These are phyloP conservation scores for Spiraea crenata DNA, from an alignment of 331 rosid species.

Conservation along the genomic window DNA sequence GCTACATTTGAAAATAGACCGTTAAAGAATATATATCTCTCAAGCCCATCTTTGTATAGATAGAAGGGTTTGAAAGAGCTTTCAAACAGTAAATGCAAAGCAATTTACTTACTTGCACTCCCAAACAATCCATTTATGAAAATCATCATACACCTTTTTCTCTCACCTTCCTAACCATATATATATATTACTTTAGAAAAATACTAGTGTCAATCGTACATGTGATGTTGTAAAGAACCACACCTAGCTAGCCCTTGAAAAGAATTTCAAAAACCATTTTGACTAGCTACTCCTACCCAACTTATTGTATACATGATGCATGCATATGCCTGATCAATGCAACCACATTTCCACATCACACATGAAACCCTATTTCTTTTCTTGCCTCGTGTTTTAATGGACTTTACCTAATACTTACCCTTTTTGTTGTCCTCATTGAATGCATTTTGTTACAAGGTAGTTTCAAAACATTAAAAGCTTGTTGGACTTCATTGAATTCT, in stretches of 20 bases:
- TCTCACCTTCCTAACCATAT: slow-evolving; percentile 45
- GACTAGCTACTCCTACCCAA: slow-evolving; percentile 39
- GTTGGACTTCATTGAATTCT: slow-evolving; percentile 27
- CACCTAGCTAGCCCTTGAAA: slow-evolving; percentile 25
- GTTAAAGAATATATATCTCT: slow-evolving; percentile 24
- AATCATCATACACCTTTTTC: slow-evolving; percentile 64
- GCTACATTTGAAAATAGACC: slow-evolving; percentile 35
- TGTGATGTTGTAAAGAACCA: slow-evolving; percentile 11
- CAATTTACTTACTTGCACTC: slow-evolving; percentile 45
- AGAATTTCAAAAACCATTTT: slow-evolving; percentile 52
- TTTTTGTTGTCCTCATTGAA: slow-evolving; percentile 31
- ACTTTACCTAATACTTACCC: slow-evolving; percentile 7
- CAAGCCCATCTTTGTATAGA: slow-evolving; percentile 7
- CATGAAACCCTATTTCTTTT: background rate
- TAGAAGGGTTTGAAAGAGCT: slow-evolving; percentile 56
- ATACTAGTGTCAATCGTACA: slow-evolving; percentile 11
- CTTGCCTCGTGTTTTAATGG: background rate
- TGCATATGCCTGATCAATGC: background rate
- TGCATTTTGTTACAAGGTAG: slow-evolving; percentile 33
- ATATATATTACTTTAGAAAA: slow-evolving; percentile 9
- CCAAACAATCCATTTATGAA: slow-evolving; percentile 56
- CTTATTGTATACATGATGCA: background rate
- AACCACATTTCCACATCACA: slow-evolving; percentile 2
- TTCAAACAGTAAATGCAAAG: slow-evolving; percentile 46
- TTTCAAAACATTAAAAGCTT: slow-evolving; percentile 15